phyloP scores from a whole-genome alignment of 306 rosid genomes.

The Oxytropis ochrocephala region DNA sequence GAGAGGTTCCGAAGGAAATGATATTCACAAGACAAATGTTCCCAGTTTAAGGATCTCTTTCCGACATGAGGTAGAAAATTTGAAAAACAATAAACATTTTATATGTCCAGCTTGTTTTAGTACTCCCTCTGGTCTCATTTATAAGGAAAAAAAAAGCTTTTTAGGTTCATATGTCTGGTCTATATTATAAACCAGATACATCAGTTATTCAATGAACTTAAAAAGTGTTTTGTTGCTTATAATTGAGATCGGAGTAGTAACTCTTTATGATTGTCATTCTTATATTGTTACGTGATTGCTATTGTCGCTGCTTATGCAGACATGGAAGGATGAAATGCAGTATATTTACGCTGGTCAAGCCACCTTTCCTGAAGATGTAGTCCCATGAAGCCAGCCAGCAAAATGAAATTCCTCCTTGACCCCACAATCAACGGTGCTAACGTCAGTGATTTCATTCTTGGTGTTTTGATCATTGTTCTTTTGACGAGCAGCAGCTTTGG shows the following conservation, averaged over 20 bases:
- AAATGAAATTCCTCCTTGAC: background rate
- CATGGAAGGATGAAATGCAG: slow-evolving; percentile 82
- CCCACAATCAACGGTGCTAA: background rate
- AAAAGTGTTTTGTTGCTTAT: too few relatives aligned
- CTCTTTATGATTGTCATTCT: background rate
- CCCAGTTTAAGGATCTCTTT: slow-evolving; percentile 59
- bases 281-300: slow-evolving; percentile 4
- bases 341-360: slow-evolving; percentile 46
- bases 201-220: too few relatives aligned
- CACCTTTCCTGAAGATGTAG: slow-evolving; percentile 49
- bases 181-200: too few relatives aligned
- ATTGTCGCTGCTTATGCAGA: slow-evolving; percentile 42
- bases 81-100: slow-evolving; percentile 2
- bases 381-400: slow-evolving; percentile 33
- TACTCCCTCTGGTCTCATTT: too few relatives aligned
- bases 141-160: too few relatives aligned
- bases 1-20: slow-evolving; percentile 77
- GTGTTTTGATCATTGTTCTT: background rate
- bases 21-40: slow-evolving; percentile 72
- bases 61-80: slow-evolving; percentile 41
- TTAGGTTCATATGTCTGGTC: too few relatives aligned
- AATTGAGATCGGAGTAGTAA: too few relatives aligned
- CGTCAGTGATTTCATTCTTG: background rate
- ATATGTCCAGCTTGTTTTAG: background rate
- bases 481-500: background rate